Conservation (phyloP, 108 stramenopile genomes). For the Pelagomonas calceolata region DNA sequence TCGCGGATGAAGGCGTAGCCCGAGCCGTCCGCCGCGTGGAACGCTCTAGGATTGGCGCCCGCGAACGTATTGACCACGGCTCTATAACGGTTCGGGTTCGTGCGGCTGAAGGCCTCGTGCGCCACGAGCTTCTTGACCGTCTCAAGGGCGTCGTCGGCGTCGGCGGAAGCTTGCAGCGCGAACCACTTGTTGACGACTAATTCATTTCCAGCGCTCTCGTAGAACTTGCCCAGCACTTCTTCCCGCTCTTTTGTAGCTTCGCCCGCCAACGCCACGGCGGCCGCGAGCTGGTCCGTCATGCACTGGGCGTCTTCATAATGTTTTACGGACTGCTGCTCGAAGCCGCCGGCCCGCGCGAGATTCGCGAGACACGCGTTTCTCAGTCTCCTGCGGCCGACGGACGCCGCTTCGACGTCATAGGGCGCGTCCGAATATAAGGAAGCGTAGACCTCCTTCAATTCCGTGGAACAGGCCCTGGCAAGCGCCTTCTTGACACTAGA, state of each 20-base stretch:
- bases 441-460: conserved; percentile 50
- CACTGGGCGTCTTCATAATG: conserved; percentile 62
- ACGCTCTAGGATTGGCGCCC: conserved; percentile 54
- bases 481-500: conserved; percentile 48
- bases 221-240: conserved; percentile 64
- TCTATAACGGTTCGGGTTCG: conserved; percentile 82
- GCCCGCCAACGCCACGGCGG: conserved; percentile 57
- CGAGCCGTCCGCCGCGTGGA: conserved; percentile 67
- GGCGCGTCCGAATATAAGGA: conserved; percentile 37
- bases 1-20: conserved; percentile 81
- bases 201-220: conserved; percentile 58
- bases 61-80: conserved; percentile 67
- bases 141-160: conserved; percentile 53
- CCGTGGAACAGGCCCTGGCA: conserved; percentile 48
- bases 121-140: conserved; percentile 43
- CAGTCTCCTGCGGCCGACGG: conserved; percentile 44
- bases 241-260: conserved; percentile 38
- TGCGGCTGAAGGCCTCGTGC: conserved; percentile 77
- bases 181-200: conserved; percentile 71
- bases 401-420: conserved; percentile 3
- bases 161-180: conserved; percentile 60
- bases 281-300: conserved; percentile 79
- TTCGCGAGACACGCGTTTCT: conserved; percentile 66
- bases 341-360: conserved; percentile 49
- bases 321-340: conserved; percentile 47